These are phyloP conservation scores for Tylopilus vinaceipallidus DNA, from an alignment of 768 basidiomycete genomes.

Conservation along the genomic window DNA sequence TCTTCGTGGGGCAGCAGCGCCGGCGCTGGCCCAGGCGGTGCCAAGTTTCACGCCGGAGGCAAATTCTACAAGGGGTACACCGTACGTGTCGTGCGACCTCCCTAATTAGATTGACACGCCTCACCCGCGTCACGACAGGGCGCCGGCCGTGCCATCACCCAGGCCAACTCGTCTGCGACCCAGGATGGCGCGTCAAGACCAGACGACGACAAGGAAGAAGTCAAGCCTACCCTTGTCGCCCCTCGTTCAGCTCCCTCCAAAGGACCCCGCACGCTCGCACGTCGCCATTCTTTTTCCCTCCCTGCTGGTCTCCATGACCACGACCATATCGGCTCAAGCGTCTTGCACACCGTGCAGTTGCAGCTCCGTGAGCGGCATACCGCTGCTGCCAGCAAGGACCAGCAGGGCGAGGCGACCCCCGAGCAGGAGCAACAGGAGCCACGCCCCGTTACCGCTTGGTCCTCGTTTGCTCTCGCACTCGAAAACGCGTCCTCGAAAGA, in stretches of 20 bases:
- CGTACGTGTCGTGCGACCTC: constrained; percentile 38
- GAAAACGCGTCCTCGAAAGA: constrained; percentile 19
- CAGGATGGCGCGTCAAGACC: constrained; percentile 48
- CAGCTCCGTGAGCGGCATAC: constrained; percentile 62
- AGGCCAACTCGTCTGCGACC: constrained; percentile 60
- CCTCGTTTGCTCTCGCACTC: constrained; percentile 18
- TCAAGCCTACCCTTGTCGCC: constrained; percentile 31
- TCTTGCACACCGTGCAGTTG: constrained; percentile 61
- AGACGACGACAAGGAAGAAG: constrained; percentile 61
- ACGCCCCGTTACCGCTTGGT: constrained; percentile 25
- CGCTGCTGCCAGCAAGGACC: constrained; percentile 25
- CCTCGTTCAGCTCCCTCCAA: constrained; percentile 30
- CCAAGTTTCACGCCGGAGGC: constrained; percentile 70
- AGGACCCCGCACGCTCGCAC: constrained; percentile 42
- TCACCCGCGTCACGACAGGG: constrained; percentile 41
- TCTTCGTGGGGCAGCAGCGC: constrained; percentile 52
- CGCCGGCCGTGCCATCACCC: constrained; percentile 68
- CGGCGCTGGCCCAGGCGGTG: constrained; percentile 61
- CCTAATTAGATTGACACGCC: neutral
- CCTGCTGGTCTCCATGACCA: constrained; percentile 40
- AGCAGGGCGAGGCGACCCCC: constrained; percentile 9
- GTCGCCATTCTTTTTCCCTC: constrained; percentile 62
- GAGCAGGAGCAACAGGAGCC: constrained; percentile 24
- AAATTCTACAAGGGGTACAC: constrained; percentile 69
- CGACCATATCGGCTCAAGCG: constrained; percentile 41